Conservation (phyloP, 345 rosid genomes). For the Euphorbia lathyris region DNA sequence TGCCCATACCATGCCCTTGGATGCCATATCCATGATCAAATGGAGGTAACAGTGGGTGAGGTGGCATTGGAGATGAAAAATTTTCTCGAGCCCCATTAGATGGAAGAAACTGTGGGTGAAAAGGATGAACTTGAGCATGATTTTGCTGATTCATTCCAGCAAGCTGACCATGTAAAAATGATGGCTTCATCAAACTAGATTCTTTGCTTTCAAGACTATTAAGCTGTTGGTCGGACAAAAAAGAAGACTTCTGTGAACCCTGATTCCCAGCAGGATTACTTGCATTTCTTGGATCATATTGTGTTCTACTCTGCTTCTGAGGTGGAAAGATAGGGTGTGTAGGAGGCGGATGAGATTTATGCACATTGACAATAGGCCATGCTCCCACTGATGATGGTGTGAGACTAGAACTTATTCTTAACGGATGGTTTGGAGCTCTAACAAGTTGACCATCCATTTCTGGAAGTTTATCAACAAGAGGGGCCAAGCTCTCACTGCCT, state of each 20-base stretch:
- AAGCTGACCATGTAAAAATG: conserved; percentile 39
- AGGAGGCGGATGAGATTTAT: conserved; percentile 50
- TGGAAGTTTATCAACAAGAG: conserved; percentile 33
- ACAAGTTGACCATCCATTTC: conserved; percentile 42
- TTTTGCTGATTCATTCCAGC: conserved; percentile 47
- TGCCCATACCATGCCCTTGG: conserved; percentile 39
- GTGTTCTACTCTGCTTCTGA: conserved; percentile 37
- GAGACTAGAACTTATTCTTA: conserved; percentile 43
- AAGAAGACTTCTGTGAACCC: conserved; percentile 42
- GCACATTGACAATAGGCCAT: conserved; percentile 58
- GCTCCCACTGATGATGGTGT: conserved; percentile 33
- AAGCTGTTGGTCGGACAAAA: conserved; percentile 49
- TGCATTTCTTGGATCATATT: conserved; percentile 46
- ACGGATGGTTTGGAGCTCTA: conserved; percentile 32
- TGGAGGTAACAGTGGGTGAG: conserved; percentile 38
- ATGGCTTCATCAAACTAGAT: conserved; percentile 27
- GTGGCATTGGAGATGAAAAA: conserved; percentile 39
- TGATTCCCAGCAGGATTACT: conserved; percentile 38
- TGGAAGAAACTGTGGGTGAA: conserved; percentile 44
- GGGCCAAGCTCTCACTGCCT: conserved; percentile 38
- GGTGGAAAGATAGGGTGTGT: conserved; percentile 41
- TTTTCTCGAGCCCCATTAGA: conserved; percentile 40
- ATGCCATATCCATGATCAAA: conserved; percentile 44
- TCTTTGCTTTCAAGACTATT: conserved; percentile 43
- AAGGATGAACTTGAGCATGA: conserved; percentile 39